Conservation (phyloP, 768 basidiomycete species). For the Suillus discolor region DNA sequence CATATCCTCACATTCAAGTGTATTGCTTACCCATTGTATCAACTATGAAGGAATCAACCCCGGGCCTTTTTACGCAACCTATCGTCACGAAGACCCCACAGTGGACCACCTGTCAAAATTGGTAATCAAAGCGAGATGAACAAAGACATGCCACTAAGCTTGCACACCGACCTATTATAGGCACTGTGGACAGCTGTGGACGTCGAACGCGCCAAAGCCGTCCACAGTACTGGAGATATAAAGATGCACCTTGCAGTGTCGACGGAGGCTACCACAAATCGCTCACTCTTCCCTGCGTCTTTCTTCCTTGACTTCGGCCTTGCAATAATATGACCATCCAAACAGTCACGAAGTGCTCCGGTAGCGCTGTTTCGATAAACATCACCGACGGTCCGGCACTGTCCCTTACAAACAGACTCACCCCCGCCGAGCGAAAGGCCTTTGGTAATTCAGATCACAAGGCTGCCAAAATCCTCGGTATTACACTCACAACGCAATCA, state of each 20-base stretch:
- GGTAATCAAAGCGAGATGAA: background rate
- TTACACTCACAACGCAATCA: conserved; percentile 21
- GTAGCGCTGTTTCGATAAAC: background rate
- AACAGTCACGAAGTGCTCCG: background rate
- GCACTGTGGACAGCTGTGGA: conserved; percentile 5
- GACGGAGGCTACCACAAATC: background rate
- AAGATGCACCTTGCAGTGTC: background rate
- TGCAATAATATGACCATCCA: background rate
- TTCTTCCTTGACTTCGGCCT: background rate
- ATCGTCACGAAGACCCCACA: background rate
- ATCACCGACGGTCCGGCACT: conserved; percentile 3
- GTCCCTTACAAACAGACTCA: conserved; percentile 13
- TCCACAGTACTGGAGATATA: background rate
- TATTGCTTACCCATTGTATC: background rate
- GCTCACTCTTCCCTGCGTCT: background rate
- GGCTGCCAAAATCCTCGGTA: conserved; percentile 18
- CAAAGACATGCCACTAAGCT: background rate
- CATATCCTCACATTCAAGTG: background rate
- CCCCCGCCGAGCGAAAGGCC: conserved; percentile 13
- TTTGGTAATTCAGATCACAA: conserved; percentile 16
- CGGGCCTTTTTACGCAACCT: background rate
- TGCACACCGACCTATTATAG: background rate
- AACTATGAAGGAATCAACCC: background rate
- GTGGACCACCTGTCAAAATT: background rate
- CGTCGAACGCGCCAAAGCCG: background rate